Evolutionary conservation across 1,284 basidiomycete genomes (phyloP).

Genomic region (Xerocomus cyaneibrunnescens): DNA sequence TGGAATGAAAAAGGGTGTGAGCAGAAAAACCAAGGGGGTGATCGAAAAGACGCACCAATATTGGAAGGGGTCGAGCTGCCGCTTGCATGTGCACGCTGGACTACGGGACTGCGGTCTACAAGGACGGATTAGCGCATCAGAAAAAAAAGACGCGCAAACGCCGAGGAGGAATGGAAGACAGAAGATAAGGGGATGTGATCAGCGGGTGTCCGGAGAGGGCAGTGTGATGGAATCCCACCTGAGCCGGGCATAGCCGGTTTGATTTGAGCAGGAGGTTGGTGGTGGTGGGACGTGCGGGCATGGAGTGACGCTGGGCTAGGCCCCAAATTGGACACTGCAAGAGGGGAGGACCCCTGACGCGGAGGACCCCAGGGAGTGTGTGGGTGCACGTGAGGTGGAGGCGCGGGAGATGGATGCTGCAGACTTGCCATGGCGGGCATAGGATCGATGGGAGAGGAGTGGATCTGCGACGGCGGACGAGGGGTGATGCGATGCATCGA

Average conservation of each 20-base stretch:
- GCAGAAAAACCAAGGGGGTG: not conserved
- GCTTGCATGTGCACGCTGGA: conserved; percentile 29
- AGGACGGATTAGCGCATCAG: not conserved
- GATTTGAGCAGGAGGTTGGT: conserved; percentile 28
- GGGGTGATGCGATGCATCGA: conserved; percentile 33
- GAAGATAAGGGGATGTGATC: conserved; percentile 8
- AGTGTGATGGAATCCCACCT: conserved; percentile 20
- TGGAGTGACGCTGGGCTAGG: conserved; percentile 26
- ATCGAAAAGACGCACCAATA: conserved; percentile 21
- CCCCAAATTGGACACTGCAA: conserved; percentile 28
- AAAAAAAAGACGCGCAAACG: conserved; percentile 13
- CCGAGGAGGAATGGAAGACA: not conserved
- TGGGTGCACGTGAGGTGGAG: conserved; percentile 32
- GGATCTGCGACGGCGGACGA: conserved; percentile 27
- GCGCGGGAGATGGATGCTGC: conserved; percentile 30
- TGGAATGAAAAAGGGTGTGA: conserved; percentile 6
- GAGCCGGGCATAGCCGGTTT: conserved; percentile 35
- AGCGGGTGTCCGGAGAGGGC: conserved; percentile 3
- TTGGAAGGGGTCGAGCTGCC: conserved; percentile 28
- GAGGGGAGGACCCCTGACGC: conserved; percentile 36
- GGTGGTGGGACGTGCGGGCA: conserved; percentile 28
- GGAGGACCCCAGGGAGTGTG: conserved; percentile 33
- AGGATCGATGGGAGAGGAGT: conserved; percentile 22
- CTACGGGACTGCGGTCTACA: conserved; percentile 31
- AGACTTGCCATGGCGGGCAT: conserved; percentile 35